Conservation (phyloP, 176 grass and related monocot genomes). For the Juncus effusus region DNA sequence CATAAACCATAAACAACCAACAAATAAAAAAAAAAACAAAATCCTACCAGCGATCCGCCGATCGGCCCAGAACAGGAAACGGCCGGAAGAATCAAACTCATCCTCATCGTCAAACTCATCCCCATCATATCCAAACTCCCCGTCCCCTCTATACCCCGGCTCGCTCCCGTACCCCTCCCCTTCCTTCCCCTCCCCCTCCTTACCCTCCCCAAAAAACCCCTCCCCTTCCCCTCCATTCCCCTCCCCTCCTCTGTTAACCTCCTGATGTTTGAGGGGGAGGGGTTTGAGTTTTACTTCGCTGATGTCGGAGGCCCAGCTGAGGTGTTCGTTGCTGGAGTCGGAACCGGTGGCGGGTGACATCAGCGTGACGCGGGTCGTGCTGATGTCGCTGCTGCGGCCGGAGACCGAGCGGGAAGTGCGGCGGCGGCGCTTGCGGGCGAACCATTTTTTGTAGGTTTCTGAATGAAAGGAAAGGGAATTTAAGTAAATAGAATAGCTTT, state of each 20-base stretch:
- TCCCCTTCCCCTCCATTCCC: neutral
- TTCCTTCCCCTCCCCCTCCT: neutral
- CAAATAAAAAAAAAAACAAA: neutral
- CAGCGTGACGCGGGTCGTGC: constrained; percentile 22
- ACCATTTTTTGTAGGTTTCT: constrained; percentile 33
- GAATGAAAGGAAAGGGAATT: neutral
- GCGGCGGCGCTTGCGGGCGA: constrained; percentile 40
- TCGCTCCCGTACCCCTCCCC: constrained; percentile 44
- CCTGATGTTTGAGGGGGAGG: neutral
- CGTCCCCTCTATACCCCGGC: constrained; percentile 44
- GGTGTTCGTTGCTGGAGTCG: constrained; percentile 42
- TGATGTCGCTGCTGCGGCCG: constrained; percentile 42
- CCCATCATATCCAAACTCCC: constrained; percentile 34
- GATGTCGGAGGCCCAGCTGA: constrained; percentile 44
- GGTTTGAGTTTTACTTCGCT: constrained; percentile 33
- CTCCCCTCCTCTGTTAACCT: neutral
- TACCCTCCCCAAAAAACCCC: neutral
- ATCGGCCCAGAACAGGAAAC: constrained; percentile 44
- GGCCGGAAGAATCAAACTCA: constrained; percentile 27
- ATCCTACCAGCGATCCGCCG: constrained; percentile 2
- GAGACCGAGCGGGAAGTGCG: constrained; percentile 41
- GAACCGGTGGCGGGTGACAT: constrained; percentile 37
- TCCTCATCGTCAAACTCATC: constrained; percentile 52
- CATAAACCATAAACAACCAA: neutral
- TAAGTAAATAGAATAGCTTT: too few relatives aligned